phyloP scores from a whole-genome alignment of 1,284 basidiomycete species.

The Neonothopanus nambi region DNA sequence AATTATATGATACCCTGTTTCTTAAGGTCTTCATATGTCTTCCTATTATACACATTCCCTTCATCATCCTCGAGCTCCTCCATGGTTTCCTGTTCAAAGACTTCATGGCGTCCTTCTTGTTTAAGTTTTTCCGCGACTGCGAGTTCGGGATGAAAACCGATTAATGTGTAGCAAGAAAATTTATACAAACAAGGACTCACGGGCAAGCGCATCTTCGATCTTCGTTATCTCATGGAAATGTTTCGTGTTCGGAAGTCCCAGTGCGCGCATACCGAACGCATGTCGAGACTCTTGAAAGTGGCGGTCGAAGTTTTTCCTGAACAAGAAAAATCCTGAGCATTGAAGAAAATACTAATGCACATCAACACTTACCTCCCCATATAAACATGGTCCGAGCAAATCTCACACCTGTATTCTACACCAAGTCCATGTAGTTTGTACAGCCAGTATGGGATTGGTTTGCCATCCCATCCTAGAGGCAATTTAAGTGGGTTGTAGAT shows the following conservation, averaged over 20 bases:
- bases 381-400: constrained; percentile 94
- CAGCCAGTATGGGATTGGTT: constrained; percentile 98
- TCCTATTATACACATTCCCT: constrained; percentile 91
- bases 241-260: constrained; percentile 96
- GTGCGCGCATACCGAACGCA: constrained; percentile 96
- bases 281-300: constrained; percentile 97
- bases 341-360: constrained; percentile 8
- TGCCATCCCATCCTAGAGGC: constrained; percentile 97
- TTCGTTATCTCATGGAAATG: constrained; percentile 99
- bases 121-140: constrained; percentile 95
- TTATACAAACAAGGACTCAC: constrained; percentile 49
- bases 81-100: constrained; percentile 89
- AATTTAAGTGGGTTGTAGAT: constrained; percentile 98
- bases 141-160: not conserved
- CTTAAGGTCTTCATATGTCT: constrained; percentile 90
- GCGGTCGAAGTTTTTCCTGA: constrained; percentile 90
- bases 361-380: constrained; percentile 75
- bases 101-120: constrained; percentile 88
- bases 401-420: constrained; percentile 97
- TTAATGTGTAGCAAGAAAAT: not conserved
- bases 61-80: constrained; percentile 97
- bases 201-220: constrained; percentile 92
- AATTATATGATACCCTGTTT: constrained; percentile 85
- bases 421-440: constrained; percentile 98
- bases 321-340: constrained; percentile 18